Percentiles rank a stretch among this genome's conserved stretches.
These are phyloP conservation scores for Bretziella fagacearum DNA, from an alignment of 2,329 filamentous ascomycete genomes.

Conservation along the genomic window DNA sequence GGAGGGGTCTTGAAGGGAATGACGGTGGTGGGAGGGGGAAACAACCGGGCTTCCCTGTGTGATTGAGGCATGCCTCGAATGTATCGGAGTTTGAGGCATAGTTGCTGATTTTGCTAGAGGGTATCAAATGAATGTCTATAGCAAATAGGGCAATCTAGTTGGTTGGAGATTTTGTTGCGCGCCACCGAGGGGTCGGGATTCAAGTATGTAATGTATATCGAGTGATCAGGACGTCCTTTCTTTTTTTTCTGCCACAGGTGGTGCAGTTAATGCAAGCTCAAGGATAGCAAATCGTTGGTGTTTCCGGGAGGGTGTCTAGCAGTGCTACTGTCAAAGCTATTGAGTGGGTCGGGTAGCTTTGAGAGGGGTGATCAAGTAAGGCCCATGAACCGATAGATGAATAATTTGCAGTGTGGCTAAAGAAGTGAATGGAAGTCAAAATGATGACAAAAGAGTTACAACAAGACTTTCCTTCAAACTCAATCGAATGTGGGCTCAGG, in stretches of 20 bases:
- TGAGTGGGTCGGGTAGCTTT: not conserved
- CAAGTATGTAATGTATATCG: not conserved
- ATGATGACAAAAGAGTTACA: not conserved
- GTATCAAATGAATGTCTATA: not conserved
- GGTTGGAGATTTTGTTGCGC: no score
- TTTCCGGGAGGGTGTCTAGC: not conserved
- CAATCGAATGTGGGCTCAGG: not conserved
- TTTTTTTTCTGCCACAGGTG: not conserved
- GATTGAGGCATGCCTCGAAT: constrained; percentile 41
- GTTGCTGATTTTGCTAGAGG: not conserved
- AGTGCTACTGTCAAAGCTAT: not conserved
- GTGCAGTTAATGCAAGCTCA: constrained; percentile 1
- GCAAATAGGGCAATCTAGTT: not conserved
- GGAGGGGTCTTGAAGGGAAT: constrained; percentile 34
- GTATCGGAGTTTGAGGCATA: constrained; percentile 38
- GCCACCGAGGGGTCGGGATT: not conserved
- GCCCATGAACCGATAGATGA: no score
- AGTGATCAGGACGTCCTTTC: not conserved
- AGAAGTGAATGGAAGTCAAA: not conserved
- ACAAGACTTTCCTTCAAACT: not conserved
- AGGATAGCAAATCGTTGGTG: not conserved
- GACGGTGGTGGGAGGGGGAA: constrained; percentile 17
- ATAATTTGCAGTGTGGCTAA: not conserved
- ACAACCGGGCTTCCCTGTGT: constrained; percentile 24
- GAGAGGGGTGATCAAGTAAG: not conserved